Evolutionary conservation across 805 yeast species (phyloP).

Genomic region (Cyberlindnera maritima): DNA sequence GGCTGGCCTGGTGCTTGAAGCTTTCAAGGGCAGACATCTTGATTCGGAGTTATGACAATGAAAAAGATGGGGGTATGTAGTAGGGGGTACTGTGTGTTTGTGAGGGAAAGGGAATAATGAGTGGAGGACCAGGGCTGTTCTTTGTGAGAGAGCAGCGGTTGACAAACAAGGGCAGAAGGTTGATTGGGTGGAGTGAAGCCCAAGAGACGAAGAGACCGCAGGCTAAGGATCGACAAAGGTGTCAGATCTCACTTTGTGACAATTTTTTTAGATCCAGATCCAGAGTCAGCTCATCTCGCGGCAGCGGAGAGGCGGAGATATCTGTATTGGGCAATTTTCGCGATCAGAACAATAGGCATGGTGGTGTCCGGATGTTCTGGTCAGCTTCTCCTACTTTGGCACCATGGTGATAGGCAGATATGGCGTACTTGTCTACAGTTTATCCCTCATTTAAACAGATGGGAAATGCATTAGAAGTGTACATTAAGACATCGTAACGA

Average conservation of each 20-base stretch:
- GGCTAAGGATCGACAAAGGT: background rate
- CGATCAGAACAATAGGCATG: background rate
- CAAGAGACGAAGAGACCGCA: background rate
- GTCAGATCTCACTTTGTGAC: background rate
- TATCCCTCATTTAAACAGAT: too few relatives aligned
- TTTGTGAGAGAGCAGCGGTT: background rate
- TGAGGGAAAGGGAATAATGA: slow-evolving; percentile 1
- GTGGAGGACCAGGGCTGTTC: slow-evolving; percentile 1
- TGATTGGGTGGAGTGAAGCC: too few relatives aligned
- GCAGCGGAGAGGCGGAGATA: slow-evolving; percentile 3
- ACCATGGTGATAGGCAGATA: background rate
- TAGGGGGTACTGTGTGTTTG: background rate
- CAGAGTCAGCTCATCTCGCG: slow-evolving; percentile 5
- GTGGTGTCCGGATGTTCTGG: too few relatives aligned
- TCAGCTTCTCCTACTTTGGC: too few relatives aligned
- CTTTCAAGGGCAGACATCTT: slow-evolving; percentile 1
- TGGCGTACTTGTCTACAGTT: background rate
- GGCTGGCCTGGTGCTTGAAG: background rate
- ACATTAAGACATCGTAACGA: background rate
- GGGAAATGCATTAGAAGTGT: background rate
- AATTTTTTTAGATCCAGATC: background rate
- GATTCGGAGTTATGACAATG: too few relatives aligned
- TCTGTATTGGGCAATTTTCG: slow-evolving; percentile 1
- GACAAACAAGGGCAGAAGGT: background rate
- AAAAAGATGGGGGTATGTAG: too few relatives aligned